These are phyloP conservation scores for Citrus reticulata DNA, from an alignment of 345 rosid genomes.

Conservation along the genomic window DNA sequence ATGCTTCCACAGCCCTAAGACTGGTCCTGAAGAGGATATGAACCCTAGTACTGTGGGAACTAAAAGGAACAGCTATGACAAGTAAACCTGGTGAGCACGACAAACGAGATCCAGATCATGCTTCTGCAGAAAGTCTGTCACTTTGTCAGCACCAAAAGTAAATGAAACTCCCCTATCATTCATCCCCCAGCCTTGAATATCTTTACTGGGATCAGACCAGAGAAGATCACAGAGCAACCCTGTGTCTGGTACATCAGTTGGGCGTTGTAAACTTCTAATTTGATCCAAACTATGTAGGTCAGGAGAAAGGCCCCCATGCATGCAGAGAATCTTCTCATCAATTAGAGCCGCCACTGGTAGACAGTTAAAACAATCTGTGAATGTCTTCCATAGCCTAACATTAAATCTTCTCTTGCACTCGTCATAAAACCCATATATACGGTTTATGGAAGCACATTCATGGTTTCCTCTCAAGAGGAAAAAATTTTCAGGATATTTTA, in stretches of 20 bases:
- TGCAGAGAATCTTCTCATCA: constrained; percentile 84
- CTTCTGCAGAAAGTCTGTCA: constrained; percentile 67
- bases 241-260: constrained; percentile 72
- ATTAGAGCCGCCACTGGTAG: constrained; percentile 66
- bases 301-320: constrained; percentile 95
- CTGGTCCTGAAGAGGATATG: background rate
- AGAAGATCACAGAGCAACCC: constrained; percentile 88
- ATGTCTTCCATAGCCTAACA: constrained; percentile 67
- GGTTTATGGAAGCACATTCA: constrained; percentile 74
- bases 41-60: background rate
- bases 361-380: constrained; percentile 63
- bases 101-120: constrained; percentile 82
- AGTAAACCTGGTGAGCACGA: constrained; percentile 89
- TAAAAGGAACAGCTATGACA: background rate
- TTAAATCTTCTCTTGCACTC: constrained; percentile 81
- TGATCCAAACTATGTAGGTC: constrained; percentile 59
- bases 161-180: constrained; percentile 87
- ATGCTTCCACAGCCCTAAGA: background rate
- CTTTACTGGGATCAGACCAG: constrained; percentile 86
- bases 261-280: constrained; percentile 62
- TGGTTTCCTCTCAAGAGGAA: constrained; percentile 72
- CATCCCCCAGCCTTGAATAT: constrained; percentile 73
- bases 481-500: constrained; percentile 62
- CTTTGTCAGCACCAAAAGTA: constrained; percentile 62
- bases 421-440: constrained; percentile 68